Base-by-base conservation (phyloP, 139 green algal genomes). In the Spirogloea muscicola region DNA sequence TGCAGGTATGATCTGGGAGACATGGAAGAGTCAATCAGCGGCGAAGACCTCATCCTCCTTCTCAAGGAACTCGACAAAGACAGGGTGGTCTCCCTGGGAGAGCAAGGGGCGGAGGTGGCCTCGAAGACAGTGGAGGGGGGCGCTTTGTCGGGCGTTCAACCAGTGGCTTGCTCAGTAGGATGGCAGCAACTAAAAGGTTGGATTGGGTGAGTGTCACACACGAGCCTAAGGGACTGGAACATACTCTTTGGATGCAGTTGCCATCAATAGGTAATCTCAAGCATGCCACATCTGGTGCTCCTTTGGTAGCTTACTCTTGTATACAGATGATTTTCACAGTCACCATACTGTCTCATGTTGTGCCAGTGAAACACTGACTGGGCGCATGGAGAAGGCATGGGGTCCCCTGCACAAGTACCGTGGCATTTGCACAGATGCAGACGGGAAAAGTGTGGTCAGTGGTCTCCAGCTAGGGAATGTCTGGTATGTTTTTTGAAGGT, bases 381-480 rank as follows among this genome's bases (percentile, higher is more conserved):
- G 38, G 34, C 55, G 58, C 31, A 91, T 98, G 88, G 91, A 99
- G 86, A 44, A 42, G 34, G 87, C 92, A 72, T 98, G 94, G 94
- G 90, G 91, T 7, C 76, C 90, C n/a, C 82, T 97, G 68, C 49
- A 72, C 21, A 66, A 38, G 2, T 95, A 96, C 80, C 74, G 72
- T 31, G 84, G 88, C 58, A 82, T 95, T 36, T 37, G 49, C 58
- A 90, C 79, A 18, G 70, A 79, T 25, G 75, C 86, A 29, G 49
- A 71, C 48, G 84, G 80, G 16, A 64, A 66, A 13, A 73, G 27
- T 42, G 73, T 87, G 13, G 64, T 87, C 31, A 42, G 40, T 4
- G 84, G 85, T 1, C 5, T 98, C 5, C 83, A 91, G 77, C 65
- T 96, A 6, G 94, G 94, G 49, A 96, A 96, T 42, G 88, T 98